phyloP scores from a whole-genome alignment of 1,139 yeast species.

The Candida pseudoviswanathii region DNA sequence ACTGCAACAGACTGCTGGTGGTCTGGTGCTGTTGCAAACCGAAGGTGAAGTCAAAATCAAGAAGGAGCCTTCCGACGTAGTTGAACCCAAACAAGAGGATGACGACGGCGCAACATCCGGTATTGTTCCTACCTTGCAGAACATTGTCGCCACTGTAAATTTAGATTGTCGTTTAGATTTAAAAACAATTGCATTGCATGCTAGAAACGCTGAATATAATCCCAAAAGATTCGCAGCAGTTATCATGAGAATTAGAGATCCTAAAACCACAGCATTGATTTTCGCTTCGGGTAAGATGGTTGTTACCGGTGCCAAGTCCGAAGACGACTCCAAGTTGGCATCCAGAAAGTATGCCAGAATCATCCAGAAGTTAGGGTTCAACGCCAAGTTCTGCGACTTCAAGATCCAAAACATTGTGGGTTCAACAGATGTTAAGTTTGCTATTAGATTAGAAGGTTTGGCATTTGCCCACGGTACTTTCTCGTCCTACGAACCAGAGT shows the following conservation, averaged over 20 bases:
- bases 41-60: slow-evolving; percentile 16
- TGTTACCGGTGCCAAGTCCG: slow-evolving; percentile 98
- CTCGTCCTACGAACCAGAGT: slow-evolving; percentile 97
- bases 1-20: slow-evolving; percentile 5
- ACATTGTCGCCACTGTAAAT: slow-evolving; percentile 97
- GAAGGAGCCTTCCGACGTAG: slow-evolving; percentile 32
- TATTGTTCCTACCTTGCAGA: slow-evolving; percentile 93
- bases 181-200: slow-evolving; percentile 96
- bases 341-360: slow-evolving; percentile 97
- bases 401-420: slow-evolving; percentile 98
- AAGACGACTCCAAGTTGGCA: slow-evolving; percentile 95
- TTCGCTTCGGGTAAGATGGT: slow-evolving; percentile 99
- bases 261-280: slow-evolving; percentile 95
- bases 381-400: slow-evolving; percentile 94
- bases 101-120: slow-evolving; percentile 82
- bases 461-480: slow-evolving; percentile 99
- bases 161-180: slow-evolving; percentile 93
- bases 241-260: slow-evolving; percentile 98
- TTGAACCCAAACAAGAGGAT: slow-evolving; percentile 50
- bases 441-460: slow-evolving; percentile 94
- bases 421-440: slow-evolving; percentile 97
- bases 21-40: slow-evolving; percentile 5
- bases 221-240: slow-evolving; percentile 99
- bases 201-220: slow-evolving; percentile 98
- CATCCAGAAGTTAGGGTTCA: slow-evolving; percentile 95